A percentile compares a stretch with the other conserved stretches of the same genome.
Conservation (phyloP, 2,329 filamentous ascomycete species). For the Tolypocladium tropicale region DNA sequence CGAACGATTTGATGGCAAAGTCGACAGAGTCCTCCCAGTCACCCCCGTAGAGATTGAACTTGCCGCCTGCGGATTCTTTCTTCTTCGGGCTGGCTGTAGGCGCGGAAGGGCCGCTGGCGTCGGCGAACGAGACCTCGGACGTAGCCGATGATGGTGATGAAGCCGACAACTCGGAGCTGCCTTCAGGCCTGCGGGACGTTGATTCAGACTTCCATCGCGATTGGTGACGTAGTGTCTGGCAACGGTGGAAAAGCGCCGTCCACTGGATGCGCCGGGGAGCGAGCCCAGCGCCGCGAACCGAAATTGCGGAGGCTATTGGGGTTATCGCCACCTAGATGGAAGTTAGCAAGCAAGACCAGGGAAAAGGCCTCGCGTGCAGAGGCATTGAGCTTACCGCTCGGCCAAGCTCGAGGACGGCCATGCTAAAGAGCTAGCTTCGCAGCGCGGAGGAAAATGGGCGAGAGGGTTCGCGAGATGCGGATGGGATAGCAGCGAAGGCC, state of each 20-base stretch:
- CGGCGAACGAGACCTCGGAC: background rate
- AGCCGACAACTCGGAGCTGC: background rate
- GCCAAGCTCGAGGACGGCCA: slow-evolving; percentile 6
- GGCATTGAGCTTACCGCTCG: slow-evolving; percentile 1
- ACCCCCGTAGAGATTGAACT: slow-evolving; percentile 25
- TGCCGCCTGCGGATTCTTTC: slow-evolving; percentile 16
- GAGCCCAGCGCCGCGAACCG: slow-evolving; percentile 8
- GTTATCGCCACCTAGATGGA: slow-evolving; percentile 4
- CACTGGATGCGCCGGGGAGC: slow-evolving; percentile 3
- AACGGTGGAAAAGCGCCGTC: slow-evolving; percentile 3
- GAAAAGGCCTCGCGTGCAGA: background rate
- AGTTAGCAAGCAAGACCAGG: background rate
- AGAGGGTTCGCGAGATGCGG: background rate
- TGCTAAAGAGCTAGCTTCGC: background rate
- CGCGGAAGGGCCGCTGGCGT: slow-evolving; percentile 8
- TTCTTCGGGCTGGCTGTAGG: slow-evolving; percentile 4
- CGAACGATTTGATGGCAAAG: slow-evolving; percentile 30
- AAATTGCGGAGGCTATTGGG: slow-evolving; percentile 9
- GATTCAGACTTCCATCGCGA: slow-evolving; percentile 3
- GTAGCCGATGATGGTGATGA: background rate
- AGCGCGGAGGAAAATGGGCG: background rate
- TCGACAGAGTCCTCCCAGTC: slow-evolving; percentile 34
- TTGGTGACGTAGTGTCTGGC: background rate
- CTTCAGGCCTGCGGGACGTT: background rate
- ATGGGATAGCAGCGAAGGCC: background rate